Conservation (phyloP, 768 basidiomycete genomes). For the Pholiota conissans region DNA sequence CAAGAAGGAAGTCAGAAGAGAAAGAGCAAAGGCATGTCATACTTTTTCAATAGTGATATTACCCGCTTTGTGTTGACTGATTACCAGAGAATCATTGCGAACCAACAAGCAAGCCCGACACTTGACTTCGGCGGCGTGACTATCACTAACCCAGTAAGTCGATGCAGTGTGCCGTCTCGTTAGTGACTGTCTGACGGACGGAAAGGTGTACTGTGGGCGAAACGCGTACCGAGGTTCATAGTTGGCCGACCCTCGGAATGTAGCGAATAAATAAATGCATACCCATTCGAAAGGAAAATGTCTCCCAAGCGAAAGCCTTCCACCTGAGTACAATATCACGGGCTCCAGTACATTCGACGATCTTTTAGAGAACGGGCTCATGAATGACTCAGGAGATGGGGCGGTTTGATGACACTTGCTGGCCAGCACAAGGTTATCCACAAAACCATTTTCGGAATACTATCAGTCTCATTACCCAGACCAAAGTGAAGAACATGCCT, state of each 20-base stretch:
- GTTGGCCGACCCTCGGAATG: not conserved
- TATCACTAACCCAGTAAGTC: conserved; percentile 7
- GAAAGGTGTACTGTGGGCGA: not conserved
- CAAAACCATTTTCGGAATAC: not conserved
- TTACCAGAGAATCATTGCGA: not conserved
- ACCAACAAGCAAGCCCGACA: conserved; percentile 4
- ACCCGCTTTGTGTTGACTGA: not conserved
- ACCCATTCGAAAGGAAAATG: not conserved
- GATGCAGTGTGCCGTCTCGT: not conserved
- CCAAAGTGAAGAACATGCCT: too few species aligned
- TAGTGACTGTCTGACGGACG: not conserved
- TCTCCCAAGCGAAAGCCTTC: not conserved
- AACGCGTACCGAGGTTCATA: not conserved
- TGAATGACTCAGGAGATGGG: not conserved
- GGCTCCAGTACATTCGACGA: not conserved
- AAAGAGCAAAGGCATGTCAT: not conserved
- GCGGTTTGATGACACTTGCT: not conserved
- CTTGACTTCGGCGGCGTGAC: conserved; percentile 5
- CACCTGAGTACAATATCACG: not conserved
- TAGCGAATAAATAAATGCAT: not conserved
- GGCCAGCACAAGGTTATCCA: not conserved
- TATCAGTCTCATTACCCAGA: too few species aligned
- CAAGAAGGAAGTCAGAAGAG: not conserved
- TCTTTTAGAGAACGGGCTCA: not conserved
- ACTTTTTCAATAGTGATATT: not conserved